These are phyloP conservation scores for Pythium rishiriense DNA, from an alignment of 352 stramenopile species.

Conservation along the genomic window DNA sequence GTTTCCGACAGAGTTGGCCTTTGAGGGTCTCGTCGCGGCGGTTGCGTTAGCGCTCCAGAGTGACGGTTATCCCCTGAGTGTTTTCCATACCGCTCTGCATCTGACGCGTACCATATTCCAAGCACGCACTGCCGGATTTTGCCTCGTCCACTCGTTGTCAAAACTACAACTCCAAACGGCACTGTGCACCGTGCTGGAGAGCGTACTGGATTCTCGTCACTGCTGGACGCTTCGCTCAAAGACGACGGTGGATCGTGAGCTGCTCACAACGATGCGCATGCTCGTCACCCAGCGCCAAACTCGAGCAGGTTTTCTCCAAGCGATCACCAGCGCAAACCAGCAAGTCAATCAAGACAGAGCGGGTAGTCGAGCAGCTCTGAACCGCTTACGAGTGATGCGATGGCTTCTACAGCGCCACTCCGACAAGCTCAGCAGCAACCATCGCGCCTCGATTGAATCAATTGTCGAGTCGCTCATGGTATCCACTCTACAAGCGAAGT, in stretches of 20 bases:
- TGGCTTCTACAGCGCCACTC: conserved; percentile 28
- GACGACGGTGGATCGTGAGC: conserved; percentile 31
- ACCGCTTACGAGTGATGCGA: conserved; percentile 32
- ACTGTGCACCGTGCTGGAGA: conserved; percentile 33
- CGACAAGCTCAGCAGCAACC: background rate
- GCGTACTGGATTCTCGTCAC: conserved; percentile 26
- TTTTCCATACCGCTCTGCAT: conserved; percentile 47
- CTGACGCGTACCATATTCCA: conserved; percentile 46
- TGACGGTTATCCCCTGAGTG: background rate
- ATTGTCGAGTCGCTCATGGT: background rate
- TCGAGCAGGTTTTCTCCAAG: conserved; percentile 31
- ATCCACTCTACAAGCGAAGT: background rate
- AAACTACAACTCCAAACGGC: conserved; percentile 24
- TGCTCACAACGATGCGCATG: conserved; percentile 44
- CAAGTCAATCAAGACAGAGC: background rate
- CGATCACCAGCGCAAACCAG: background rate
- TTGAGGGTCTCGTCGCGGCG: conserved; percentile 49
- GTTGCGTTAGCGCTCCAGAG: conserved; percentile 31
- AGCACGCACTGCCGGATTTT: background rate
- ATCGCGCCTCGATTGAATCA: background rate
- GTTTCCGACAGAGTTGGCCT: conserved; percentile 27
- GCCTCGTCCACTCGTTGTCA: conserved; percentile 6
- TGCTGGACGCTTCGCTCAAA: conserved; percentile 36
- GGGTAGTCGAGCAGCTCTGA: background rate
- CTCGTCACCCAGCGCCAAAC: conserved; percentile 40